These are phyloP conservation scores for Suillus brevipes DNA, from an alignment of 768 basidiomycete genomes.

Conservation along the genomic window DNA sequence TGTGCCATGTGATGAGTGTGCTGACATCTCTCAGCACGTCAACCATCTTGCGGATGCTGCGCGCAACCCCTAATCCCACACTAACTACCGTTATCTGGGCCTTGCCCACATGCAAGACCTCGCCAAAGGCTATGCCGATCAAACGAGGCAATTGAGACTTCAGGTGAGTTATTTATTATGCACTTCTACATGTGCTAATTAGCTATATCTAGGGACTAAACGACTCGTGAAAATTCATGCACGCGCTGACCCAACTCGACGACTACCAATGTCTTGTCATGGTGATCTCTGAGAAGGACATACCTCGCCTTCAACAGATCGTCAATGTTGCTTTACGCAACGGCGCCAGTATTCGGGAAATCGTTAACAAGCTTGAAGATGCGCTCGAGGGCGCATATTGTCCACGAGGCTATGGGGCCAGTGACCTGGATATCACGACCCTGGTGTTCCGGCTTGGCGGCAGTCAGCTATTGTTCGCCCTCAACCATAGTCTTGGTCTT, in stretches of 20 bases:
- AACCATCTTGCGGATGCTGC: not conserved
- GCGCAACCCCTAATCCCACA: not conserved
- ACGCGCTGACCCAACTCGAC: not conserved
- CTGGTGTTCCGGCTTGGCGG: slow-evolving; percentile 11
- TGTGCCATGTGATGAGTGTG: not conserved
- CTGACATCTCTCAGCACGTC: not conserved
- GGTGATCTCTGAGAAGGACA: not conserved
- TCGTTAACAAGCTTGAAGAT: slow-evolving; percentile 6
- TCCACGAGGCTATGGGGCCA: not conserved
- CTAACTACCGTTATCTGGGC: not conserved
- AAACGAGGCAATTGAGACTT: not conserved
- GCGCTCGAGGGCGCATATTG: slow-evolving; percentile 3
- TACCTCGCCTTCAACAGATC: not conserved
- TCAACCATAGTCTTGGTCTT: not conserved
- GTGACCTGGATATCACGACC: slow-evolving; percentile 13
- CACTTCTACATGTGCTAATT: not conserved
- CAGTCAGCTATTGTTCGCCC: not conserved
- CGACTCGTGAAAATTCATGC: not conserved
- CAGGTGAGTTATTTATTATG: not conserved
- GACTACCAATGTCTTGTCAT: not conserved
- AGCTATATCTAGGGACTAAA: not conserved
- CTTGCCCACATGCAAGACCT: not conserved
- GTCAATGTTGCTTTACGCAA: not conserved
- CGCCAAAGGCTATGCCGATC: not conserved
- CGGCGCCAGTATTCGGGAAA: not conserved